These are phyloP conservation scores for Nicotiana rustica DNA, from an alignment of 305 asterid species.

Conservation along the genomic window DNA sequence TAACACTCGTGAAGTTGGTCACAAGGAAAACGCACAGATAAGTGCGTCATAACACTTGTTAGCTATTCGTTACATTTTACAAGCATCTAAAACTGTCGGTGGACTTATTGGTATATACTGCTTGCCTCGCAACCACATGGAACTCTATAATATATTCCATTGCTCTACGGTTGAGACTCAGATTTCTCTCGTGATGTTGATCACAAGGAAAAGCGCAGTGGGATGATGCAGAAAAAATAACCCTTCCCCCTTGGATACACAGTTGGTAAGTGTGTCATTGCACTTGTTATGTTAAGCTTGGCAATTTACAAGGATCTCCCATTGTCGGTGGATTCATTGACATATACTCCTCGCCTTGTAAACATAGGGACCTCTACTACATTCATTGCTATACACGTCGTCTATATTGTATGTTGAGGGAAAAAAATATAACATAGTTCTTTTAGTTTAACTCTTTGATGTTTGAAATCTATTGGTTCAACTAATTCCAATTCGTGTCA, in stretches of 20 bases:
- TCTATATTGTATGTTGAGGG: too few species aligned
- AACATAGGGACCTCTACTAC: neutral
- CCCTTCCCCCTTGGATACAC: neutral
- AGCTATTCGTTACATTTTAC: neutral
- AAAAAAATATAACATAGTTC: too few species aligned
- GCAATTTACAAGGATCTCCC: neutral
- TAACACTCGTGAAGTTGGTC: neutral
- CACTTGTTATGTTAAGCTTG: neutral
- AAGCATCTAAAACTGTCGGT: neutral
- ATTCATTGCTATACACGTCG: too few species aligned
- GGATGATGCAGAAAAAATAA: neutral
- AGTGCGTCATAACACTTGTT: neutral
- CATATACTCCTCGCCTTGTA: neutral
- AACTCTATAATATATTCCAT: neutral
- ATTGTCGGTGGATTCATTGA: slow-evolving; percentile 3
- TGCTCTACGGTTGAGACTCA: neutral
- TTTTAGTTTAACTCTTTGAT: too few species aligned
- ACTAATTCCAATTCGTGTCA: too few species aligned
- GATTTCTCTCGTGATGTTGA: neutral
- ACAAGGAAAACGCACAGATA: neutral
- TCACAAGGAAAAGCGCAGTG: neutral
- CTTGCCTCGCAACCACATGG: neutral
- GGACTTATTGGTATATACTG: neutral
- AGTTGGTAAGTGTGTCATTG: neutral
- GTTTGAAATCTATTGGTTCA: too few species aligned